These are phyloP conservation scores for Linderniella brevidens DNA, from an alignment of 257 asterid species.

Conservation along the genomic window DNA sequence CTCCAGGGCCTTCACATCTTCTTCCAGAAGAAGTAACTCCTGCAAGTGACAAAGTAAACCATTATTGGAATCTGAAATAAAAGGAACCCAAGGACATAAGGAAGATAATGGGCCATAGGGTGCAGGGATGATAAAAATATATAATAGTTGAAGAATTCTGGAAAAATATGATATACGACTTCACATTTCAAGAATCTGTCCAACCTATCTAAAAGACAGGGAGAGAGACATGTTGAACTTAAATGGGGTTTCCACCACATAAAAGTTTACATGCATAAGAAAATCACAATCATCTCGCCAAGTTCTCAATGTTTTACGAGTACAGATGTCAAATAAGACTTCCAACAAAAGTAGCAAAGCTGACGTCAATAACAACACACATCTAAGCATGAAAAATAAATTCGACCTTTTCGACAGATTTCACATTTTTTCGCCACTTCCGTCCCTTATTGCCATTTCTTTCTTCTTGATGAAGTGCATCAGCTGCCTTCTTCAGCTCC, in stretches of 20 bases:
- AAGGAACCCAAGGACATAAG: not conserved
- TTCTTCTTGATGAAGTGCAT: conserved; percentile 96
- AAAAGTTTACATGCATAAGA: too few relatives aligned
- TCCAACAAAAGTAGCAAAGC: not conserved
- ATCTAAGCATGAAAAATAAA: not conserved
- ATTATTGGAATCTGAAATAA: not conserved
- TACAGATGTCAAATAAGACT: too few relatives aligned
- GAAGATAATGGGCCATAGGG: not conserved
- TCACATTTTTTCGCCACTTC: conserved; percentile 98
- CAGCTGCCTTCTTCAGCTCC: conserved; percentile 86
- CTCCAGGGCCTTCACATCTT: conserved; percentile 83
- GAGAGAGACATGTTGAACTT: too few relatives aligned
- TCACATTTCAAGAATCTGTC: too few relatives aligned
- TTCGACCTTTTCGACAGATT: conserved; percentile 74
- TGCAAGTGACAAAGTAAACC: conserved; percentile 14
- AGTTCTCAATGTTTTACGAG: too few relatives aligned
- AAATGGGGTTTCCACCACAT: too few relatives aligned
- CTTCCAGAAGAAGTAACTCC: conserved; percentile 94
- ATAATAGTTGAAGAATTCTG: too few relatives aligned
- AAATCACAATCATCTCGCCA: too few relatives aligned
- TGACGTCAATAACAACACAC: not conserved
- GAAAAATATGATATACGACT: too few relatives aligned
- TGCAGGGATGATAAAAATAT: too few relatives aligned
- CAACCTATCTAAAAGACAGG: too few relatives aligned
- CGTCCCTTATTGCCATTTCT: conserved; percentile 83